Conservation (phyloP, 1,284 basidiomycete species). For the Fistulinella cinereoalba region DNA sequence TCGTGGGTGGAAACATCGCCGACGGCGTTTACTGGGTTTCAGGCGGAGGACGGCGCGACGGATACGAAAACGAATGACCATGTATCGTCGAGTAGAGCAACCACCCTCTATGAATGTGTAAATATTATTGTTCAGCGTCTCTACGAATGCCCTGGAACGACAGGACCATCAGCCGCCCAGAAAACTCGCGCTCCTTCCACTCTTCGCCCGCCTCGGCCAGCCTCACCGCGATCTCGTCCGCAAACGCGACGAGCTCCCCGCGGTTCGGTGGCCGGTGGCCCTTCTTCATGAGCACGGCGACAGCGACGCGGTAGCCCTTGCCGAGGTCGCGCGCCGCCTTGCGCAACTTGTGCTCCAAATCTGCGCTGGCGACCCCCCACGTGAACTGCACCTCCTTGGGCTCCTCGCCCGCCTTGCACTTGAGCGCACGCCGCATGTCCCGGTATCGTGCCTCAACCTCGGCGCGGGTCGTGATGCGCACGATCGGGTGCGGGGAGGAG, state of each 20-base stretch:
- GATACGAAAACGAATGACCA: no score
- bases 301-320: slow-evolving; percentile 56
- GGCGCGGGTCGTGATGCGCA: slow-evolving; percentile 47
- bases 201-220: slow-evolving; percentile 50
- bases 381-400: slow-evolving; percentile 74
- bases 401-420: slow-evolving; percentile 36
- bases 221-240: slow-evolving; percentile 39
- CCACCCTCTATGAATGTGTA: no score
- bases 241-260: slow-evolving; percentile 39
- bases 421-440: slow-evolving; percentile 35
- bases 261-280: slow-evolving; percentile 35
- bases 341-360: slow-evolving; percentile 65
- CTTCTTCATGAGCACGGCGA: slow-evolving; percentile 55
- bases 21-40: slow-evolving; percentile 10
- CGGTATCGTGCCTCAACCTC: slow-evolving; percentile 37
- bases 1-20: slow-evolving; percentile 15
- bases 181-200: slow-evolving; percentile 46
- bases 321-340: slow-evolving; percentile 58
- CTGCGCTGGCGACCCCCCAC: slow-evolving; percentile 60
- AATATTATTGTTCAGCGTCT: no score
- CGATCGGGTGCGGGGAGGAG: slow-evolving; percentile 45
- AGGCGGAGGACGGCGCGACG: slow-evolving; percentile 7
- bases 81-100: no score
- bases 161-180: slow-evolving; percentile 39
- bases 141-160: no score